Evolutionary conservation across 768 basidiomycete species (phyloP).

Genomic region (Podaxis carcinomalis): DNA sequence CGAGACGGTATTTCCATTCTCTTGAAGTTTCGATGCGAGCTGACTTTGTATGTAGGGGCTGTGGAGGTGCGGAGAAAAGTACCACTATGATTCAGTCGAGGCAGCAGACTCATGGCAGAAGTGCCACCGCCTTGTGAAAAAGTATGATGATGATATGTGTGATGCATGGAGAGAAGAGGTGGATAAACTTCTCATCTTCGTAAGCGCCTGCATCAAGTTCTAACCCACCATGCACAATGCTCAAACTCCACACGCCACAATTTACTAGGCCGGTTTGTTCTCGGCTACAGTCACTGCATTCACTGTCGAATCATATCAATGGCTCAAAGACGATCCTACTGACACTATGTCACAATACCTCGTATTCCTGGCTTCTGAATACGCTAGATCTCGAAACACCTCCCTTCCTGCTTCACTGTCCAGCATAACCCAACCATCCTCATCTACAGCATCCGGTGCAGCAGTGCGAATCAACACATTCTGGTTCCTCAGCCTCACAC

Average conservation of each 20-base stretch:
- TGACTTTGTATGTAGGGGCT: slow-evolving; percentile 1
- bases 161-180: slow-evolving; percentile 27
- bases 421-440: neutral
- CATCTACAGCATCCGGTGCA: neutral
- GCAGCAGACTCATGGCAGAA: slow-evolving; percentile 23
- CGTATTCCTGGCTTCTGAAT: slow-evolving; percentile 7
- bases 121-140: slow-evolving; percentile 18
- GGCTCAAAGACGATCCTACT: slow-evolving; percentile 25
- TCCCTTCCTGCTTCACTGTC: neutral
- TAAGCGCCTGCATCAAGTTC: slow-evolving; percentile 12
- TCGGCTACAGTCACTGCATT: slow-evolving; percentile 35
- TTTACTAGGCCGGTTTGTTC: slow-evolving; percentile 34
- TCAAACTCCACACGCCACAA: neutral
- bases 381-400: slow-evolving; percentile 1
- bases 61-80: slow-evolving; percentile 19
- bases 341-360: slow-evolving; percentile 24
- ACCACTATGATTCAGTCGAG: slow-evolving; percentile 15
- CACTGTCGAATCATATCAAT: slow-evolving; percentile 29
- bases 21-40: neutral
- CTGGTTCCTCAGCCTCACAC: slow-evolving; percentile 15
- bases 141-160: slow-evolving; percentile 26
- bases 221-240: neutral
- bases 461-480: slow-evolving; percentile 13
- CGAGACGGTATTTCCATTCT: neutral
- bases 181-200: slow-evolving; percentile 28